Evolutionary conservation across 1,139 yeast species (phyloP).

Genomic region (Saccharomyces hybrid): DNA sequence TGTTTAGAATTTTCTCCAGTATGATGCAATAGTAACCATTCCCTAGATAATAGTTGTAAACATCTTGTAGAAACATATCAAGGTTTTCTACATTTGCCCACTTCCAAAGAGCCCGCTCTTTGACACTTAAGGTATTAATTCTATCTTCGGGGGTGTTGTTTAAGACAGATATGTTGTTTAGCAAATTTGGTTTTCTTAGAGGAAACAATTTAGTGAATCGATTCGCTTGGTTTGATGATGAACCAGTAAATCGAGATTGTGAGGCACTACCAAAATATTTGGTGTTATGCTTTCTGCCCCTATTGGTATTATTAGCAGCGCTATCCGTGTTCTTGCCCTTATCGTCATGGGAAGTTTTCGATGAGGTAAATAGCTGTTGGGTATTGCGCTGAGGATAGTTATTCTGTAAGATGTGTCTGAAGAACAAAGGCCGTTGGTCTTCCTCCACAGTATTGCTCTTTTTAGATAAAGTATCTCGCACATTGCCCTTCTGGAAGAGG

Average conservation of each 20-base stretch:
- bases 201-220: slow-evolving; percentile 4
- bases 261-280: neutral
- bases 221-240: neutral
- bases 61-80: slow-evolving; percentile 75
- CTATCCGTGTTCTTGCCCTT: neutral
- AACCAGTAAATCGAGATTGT: neutral
- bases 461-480: slow-evolving; percentile 5
- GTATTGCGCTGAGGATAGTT: neutral
- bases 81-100: slow-evolving; percentile 95
- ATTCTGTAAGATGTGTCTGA: neutral
- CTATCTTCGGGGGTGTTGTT: slow-evolving; percentile 27
- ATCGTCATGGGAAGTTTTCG: neutral
- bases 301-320: neutral
- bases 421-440: slow-evolving; percentile 14
- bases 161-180: slow-evolving; percentile 23
- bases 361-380: neutral
- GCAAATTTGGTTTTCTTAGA: slow-evolving; percentile 22
- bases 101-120: slow-evolving; percentile 80
- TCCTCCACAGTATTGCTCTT: slow-evolving; percentile 11
- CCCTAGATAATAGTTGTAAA: slow-evolving; percentile 76
- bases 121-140: slow-evolving; percentile 39
- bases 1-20: slow-evolving; percentile 54
- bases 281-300: neutral
- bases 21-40: slow-evolving; percentile 77
- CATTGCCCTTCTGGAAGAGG: neutral